Evolutionary conservation across 1,284 basidiomycete species (phyloP), one percentile per base, ranked within the genome.

Genomic region (Ceratobasidium sp.): DNA sequence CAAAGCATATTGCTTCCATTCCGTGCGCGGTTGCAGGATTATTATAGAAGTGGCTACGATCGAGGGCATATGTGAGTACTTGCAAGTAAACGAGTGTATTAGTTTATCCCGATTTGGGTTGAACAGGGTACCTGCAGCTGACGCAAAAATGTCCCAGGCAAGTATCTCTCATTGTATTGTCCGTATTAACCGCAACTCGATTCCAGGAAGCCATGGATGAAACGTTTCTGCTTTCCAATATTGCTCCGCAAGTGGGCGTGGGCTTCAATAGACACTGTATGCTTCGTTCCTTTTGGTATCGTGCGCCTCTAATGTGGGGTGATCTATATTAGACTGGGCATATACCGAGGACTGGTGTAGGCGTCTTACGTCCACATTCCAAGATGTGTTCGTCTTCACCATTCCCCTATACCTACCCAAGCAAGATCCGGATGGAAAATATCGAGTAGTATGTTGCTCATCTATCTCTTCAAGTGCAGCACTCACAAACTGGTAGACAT

Each of bases 321-420:
- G 41, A 26, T 48, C 57, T 0, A 36, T 32, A 10, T 12, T 73
- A 96, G 94, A 97, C 80, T 98, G 96, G 96, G 96, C 96, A 9
- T 97, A 96, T 79, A 81, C 96, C 10, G 97, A 99, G 81, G 92
- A 97, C 78, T 99, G 97, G 89, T 97, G 95, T 79, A 87, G 97
- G 32, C 86, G 91, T 9, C 85, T 99, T 52, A 98, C 97, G 0
- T 85, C 83, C 26, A 87, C 85, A 30, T 99, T 98, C 80, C 84
- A 92, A 61, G 96, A 99, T 79, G 95, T 99, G 60, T 99, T 97
- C 80, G 90, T 99, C 48, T 99, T 99, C 81, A 99, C 97, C 8
- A 86, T 99, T 28, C 97, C 97, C 0, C 85, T 99, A n/a, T 99
- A 99, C 82, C 87, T 99, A 12, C 97, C 97, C 1, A 89, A 88